phyloP scores from a whole-genome alignment of 805 yeast species.

The Ogataea pilisensis region DNA sequence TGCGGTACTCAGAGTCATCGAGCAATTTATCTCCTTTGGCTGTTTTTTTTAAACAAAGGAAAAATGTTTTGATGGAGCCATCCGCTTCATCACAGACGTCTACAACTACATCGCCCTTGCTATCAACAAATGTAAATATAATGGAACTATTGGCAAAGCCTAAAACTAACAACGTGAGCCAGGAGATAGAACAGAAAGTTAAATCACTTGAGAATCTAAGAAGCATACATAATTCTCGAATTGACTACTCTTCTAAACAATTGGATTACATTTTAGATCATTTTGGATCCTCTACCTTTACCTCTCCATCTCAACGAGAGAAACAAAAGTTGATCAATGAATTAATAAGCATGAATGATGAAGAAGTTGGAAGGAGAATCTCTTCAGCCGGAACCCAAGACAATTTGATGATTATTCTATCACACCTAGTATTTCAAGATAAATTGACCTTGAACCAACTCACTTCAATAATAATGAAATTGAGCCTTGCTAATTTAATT shows the following conservation, averaged over 20 bases:
- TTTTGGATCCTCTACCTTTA: conserved; percentile 5
- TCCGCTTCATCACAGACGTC: neutral
- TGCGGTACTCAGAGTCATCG: neutral
- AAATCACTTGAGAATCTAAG: conserved; percentile 9
- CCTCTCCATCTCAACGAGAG: neutral
- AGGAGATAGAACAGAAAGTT: conserved; percentile 11
- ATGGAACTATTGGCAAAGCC: conserved; percentile 12
- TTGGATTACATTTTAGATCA: conserved; percentile 15
- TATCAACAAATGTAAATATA: neutral
- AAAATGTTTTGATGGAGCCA: neutral
- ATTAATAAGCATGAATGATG: neutral
- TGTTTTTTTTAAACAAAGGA: neutral
- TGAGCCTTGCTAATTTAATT: conserved; percentile 14
- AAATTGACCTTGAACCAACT: conserved; percentile 12
- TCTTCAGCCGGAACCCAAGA: conserved; percentile 4
- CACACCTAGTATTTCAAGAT: conserved; percentile 18
- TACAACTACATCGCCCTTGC: too few relatives aligned
- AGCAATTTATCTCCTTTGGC: neutral
- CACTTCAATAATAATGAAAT: conserved; percentile 16
- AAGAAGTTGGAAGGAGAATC: neutral
- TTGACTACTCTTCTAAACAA: conserved; percentile 8
- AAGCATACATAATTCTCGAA: conserved; percentile 8
- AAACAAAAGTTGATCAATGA: neutral
- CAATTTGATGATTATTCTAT: conserved; percentile 16
- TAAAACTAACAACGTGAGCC: conserved; percentile 2